Conservation (phyloP, 129 eudicot species). For the Cynara cardunculus region DNA sequence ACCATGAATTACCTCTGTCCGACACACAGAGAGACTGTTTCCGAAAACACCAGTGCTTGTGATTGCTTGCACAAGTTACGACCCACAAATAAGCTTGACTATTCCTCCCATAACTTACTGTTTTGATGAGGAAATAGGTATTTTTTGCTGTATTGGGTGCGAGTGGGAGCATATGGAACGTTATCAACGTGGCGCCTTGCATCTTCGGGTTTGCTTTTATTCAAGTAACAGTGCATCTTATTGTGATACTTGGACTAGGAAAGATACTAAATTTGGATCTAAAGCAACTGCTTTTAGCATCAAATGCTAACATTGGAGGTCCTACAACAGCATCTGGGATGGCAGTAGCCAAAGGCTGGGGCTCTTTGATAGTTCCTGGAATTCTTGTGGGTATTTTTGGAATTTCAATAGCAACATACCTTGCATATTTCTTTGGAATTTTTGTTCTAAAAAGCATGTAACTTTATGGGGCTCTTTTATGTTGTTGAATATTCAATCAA, state of each 20-base stretch:
- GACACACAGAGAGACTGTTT: no score
- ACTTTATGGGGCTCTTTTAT: no score
- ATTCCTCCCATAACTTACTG: background rate
- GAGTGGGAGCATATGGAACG: constrained; percentile 74
- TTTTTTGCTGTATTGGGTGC: constrained; percentile 90
- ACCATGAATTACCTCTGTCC: no score
- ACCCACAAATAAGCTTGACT: background rate
- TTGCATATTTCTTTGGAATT: constrained; percentile 61
- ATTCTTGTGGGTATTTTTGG: constrained; percentile 88
- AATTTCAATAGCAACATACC: constrained; percentile 66
- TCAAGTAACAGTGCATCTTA: constrained; percentile 71
- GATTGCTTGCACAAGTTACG: background rate
- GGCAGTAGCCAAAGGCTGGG: constrained; percentile 93
- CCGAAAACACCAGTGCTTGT: no score
- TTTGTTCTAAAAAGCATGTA: constrained; percentile 55
- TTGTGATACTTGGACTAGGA: constrained; percentile 62
- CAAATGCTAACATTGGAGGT: constrained; percentile 93
- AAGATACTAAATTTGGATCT: constrained; percentile 54
- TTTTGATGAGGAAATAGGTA: constrained; percentile 36
- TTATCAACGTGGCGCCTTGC: constrained; percentile 66
- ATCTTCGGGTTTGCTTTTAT: constrained; percentile 69
- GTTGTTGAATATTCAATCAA: background rate
- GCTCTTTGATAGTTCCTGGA: constrained; percentile 67
- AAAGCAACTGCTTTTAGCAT: constrained; percentile 63
- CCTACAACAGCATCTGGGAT: constrained; percentile 95